phyloP scores from a whole-genome alignment of 345 rosid species.

The Gossypium bickii region DNA sequence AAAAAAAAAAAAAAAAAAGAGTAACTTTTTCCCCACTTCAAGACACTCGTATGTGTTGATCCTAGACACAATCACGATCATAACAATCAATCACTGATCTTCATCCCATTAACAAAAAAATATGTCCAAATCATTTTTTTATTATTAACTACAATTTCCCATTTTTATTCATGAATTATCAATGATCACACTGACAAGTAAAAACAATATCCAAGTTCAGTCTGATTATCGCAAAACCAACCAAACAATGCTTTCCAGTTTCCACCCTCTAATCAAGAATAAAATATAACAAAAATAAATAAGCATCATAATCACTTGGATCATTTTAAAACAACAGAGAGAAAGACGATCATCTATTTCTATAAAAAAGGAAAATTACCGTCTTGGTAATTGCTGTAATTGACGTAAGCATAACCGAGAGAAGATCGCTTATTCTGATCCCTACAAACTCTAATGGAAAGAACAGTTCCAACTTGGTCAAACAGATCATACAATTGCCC shows the following conservation, averaged over 20 bases:
- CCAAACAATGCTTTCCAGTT: not conserved
- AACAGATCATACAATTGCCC: slow-evolving; percentile 50
- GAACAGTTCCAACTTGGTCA: slow-evolving; percentile 43
- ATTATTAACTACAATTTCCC: not conserved
- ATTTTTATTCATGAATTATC: not conserved
- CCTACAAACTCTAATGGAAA: slow-evolving; percentile 59
- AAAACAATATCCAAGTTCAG: not conserved
- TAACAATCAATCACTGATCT: not conserved
- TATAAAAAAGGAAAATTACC: slow-evolving; percentile 28
- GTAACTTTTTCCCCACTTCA: not conserved
- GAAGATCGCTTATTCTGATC: slow-evolving; percentile 44
- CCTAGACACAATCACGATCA: not conserved
- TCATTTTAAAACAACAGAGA: not conserved
- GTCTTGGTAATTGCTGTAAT: slow-evolving; percentile 49
- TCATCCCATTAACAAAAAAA: not conserved
- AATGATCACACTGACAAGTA: not conserved
- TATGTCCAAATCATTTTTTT: not conserved
- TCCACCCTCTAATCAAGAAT: not conserved
- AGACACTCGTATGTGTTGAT: not conserved
- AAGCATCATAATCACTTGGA: too few relatives aligned
- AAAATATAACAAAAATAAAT: not conserved
- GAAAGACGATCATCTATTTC: not conserved
- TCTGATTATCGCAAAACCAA: not conserved
- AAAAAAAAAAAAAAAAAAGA: too few relatives aligned
- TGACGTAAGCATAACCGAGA: slow-evolving; percentile 68